phyloP scores from a whole-genome alignment of 1,284 basidiomycete species.

The Anthracocystis setariae region DNA sequence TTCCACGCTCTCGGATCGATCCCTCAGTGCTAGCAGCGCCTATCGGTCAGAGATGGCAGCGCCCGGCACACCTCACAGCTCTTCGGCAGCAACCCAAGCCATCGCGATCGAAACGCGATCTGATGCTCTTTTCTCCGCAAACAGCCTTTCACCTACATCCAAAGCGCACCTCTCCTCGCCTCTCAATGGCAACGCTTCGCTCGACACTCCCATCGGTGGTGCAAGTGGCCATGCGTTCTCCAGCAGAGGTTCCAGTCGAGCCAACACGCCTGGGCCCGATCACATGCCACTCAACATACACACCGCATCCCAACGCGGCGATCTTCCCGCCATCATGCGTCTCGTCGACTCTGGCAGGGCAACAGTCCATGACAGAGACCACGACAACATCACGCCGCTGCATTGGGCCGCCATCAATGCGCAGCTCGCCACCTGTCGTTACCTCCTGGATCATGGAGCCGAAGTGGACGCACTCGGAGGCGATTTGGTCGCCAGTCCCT shows the following conservation, averaged over 20 bases:
- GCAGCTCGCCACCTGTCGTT: constrained; percentile 70
- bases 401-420: constrained; percentile 98
- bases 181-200: neutral
- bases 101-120: constrained; percentile 12
- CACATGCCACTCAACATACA: constrained; percentile 74
- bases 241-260: constrained; percentile 19
- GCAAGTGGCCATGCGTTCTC: constrained; percentile 19
- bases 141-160: neutral
- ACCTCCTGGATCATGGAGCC: constrained; percentile 87
- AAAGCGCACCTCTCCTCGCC: neutral
- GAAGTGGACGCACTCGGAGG: constrained; percentile 94
- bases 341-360: constrained; percentile 80
- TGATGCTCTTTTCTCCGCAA: constrained; percentile 19
- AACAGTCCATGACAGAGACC: constrained; percentile 81
- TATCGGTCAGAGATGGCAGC: constrained; percentile 30
- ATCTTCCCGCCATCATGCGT: constrained; percentile 76
- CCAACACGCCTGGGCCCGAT: constrained; percentile 39
- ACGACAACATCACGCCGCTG: constrained; percentile 90
- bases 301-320: constrained; percentile 86
- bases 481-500: constrained; percentile 91
- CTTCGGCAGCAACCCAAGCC: constrained; percentile 21
- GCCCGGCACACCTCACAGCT: constrained; percentile 28
- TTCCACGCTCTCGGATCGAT: neutral
- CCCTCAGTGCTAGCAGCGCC: neutral
- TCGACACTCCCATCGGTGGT: constrained; percentile 11